Evolutionary conservation across 352 stramenopile species (phyloP).

Genomic region (Globisporangium viniferum): DNA sequence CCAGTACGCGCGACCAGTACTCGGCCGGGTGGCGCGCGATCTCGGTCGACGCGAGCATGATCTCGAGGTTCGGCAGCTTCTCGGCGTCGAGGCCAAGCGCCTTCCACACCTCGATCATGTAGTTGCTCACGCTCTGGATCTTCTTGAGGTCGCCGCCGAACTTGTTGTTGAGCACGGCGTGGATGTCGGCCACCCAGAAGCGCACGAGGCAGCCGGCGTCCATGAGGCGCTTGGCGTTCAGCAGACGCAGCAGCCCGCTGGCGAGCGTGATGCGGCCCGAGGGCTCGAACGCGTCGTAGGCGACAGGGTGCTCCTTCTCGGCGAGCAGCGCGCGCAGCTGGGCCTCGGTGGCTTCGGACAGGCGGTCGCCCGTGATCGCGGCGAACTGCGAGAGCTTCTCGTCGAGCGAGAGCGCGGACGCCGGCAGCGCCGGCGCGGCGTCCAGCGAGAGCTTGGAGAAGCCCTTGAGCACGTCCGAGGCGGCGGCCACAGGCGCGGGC

Average conservation of each 20-base stretch:
- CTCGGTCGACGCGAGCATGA: constrained; percentile 97
- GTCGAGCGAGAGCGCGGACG: constrained; percentile 45
- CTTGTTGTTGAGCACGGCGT: constrained; percentile 99
- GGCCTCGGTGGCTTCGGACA: constrained; percentile 44
- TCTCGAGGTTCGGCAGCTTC: constrained; percentile 92
- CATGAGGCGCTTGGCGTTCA: constrained; percentile 94
- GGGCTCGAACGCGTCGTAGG: constrained; percentile 99
- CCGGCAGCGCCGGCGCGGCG: constrained; percentile 20
- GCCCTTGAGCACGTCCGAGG: constrained; percentile 30
- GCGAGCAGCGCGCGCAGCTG: constrained; percentile 82
- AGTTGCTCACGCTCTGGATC: constrained; percentile 91
- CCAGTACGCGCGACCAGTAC: constrained; percentile 94
- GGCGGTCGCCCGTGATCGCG: constrained; percentile 43
- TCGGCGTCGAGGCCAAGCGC: constrained; percentile 94
- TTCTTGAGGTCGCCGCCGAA: constrained; percentile 98
- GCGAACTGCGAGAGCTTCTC: constrained; percentile 63
- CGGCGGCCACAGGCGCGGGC: constrained; percentile 30
- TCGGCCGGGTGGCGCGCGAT: constrained; percentile 82
- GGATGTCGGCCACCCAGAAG: constrained; percentile 99
- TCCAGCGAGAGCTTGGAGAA: constrained; percentile 53
- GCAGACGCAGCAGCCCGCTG: constrained; percentile 90
- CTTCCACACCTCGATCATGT: constrained; percentile 99
- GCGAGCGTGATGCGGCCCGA: constrained; percentile 98
- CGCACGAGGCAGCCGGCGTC: constrained; percentile 93
- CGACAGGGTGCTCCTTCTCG: constrained; percentile 78